Percentiles rank a stretch among this genome's conserved stretches.
Evolutionary conservation across 495 filamentous ascomycete genomes (phyloP).

Genomic region (Xylaria cubensis): DNA sequence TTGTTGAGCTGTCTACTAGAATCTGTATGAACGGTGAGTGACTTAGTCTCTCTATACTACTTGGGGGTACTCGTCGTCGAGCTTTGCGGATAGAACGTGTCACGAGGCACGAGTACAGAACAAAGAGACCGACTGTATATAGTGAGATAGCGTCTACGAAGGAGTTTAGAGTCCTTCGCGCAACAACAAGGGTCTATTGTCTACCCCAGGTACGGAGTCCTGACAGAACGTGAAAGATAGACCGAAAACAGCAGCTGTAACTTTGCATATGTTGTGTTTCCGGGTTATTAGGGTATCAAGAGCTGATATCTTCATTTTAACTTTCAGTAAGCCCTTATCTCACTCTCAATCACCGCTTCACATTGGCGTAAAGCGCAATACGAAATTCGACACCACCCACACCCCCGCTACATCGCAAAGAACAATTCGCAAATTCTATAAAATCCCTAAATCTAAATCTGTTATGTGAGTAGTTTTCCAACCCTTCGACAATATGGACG

Average conservation of each 20-base stretch:
- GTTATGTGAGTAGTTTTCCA: neutral
- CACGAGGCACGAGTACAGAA: no score
- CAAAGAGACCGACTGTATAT: no score
- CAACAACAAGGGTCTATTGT: no score
- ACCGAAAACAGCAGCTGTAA: neutral
- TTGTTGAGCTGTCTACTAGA: neutral
- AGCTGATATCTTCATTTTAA: no score
- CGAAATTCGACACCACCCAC: neutral
- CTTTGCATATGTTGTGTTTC: neutral
- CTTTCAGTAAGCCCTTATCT: neutral
- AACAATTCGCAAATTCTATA: neutral
- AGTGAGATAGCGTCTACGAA: no score
- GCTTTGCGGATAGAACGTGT: neutral
- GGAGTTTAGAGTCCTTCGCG: no score
- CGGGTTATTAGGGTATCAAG: neutral
- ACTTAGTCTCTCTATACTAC: no score
- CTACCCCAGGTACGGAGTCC: no score
- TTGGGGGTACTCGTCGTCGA: neutral
- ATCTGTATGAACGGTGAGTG: neutral
- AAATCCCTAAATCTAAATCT: neutral
- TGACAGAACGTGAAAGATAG: neutral
- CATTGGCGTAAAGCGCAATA: neutral
- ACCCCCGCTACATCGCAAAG: neutral
- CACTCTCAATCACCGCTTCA: neutral
- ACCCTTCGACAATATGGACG: neutral